phyloP scores from a whole-genome alignment of 2,329 filamentous ascomycete genomes.

The Colletotrichum tropicale region DNA sequence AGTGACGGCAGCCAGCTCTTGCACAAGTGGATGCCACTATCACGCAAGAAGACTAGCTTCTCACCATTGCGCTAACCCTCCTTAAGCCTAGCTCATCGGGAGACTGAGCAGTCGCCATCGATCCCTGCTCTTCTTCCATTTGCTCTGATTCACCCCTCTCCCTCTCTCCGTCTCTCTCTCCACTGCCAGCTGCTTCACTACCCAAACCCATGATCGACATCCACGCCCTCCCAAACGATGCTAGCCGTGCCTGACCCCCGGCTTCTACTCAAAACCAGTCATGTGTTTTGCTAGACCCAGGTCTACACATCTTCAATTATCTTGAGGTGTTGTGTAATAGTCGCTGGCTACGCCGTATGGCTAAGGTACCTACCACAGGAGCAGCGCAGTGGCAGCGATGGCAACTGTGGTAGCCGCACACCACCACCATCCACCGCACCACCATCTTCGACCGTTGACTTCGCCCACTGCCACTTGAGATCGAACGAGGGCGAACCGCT shows the following conservation, averaged over 20 bases:
- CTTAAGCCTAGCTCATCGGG: background rate
- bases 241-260: constrained; percentile 9
- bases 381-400: background rate
- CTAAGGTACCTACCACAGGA: background rate
- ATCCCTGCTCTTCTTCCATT: background rate
- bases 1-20: background rate
- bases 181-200: background rate
- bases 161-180: background rate
- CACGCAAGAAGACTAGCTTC: background rate
- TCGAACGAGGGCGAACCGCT: background rate
- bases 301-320: background rate
- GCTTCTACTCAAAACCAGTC: constrained; percentile 6
- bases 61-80: background rate
- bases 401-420: background rate
- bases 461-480: background rate
- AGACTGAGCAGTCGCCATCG: background rate
- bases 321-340: background rate
- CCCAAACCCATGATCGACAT: constrained; percentile 18
- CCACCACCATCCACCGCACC: background rate
- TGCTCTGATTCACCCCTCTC: background rate
- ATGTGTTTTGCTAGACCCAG: background rate
- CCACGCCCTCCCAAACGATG: constrained; percentile 7
- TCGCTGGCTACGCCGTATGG: background rate
- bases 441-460: background rate
- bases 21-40: background rate